Evolutionary conservation across 2,329 filamentous ascomycete species (phyloP).

Genomic region (Teratosphaeriaceae sp.): DNA sequence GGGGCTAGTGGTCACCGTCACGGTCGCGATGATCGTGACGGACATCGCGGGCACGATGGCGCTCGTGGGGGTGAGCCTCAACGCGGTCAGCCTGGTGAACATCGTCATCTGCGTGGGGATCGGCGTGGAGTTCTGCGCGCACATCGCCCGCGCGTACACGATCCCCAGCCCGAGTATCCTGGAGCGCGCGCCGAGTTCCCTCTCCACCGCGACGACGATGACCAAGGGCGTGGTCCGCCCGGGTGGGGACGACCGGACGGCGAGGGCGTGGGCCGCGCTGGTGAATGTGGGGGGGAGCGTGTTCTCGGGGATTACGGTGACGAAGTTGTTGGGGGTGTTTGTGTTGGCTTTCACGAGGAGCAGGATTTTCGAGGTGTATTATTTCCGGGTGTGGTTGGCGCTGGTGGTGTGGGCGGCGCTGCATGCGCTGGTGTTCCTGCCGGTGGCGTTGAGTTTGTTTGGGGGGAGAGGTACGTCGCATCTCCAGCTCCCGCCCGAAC

Average conservation of each 20-base stretch:
- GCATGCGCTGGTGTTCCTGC: constrained; percentile 86
- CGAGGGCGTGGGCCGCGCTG: constrained; percentile 83
- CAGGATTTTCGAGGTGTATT: constrained; percentile 99
- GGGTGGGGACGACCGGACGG: too few species aligned
- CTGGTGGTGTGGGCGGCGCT: constrained; percentile 82
- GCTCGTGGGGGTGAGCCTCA: constrained; percentile 77
- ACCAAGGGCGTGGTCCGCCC: neutral
- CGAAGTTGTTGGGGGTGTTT: constrained; percentile 84
- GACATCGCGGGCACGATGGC: constrained; percentile 97
- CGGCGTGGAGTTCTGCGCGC: constrained; percentile 93
- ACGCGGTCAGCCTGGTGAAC: constrained; percentile 93
- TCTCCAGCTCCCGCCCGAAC: too few species aligned
- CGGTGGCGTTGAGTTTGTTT: constrained; percentile 76
- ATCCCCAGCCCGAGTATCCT: constrained; percentile 80
- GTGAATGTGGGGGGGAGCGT: constrained; percentile 94
- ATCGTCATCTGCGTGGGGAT: constrained; percentile 96
- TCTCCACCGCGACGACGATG: constrained; percentile 50
- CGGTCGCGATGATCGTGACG: constrained; percentile 86
- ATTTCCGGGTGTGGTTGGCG: constrained; percentile 93
- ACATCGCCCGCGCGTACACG: constrained; percentile 92
- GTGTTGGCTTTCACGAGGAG: constrained; percentile 91
- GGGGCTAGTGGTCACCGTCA: constrained; percentile 72
- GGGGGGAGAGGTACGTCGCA: constrained; percentile 63
- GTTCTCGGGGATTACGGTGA: constrained; percentile 92
- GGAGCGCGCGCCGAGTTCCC: constrained; percentile 67